Evolutionary conservation across 257 asterid species (phyloP).

Genomic region (Primulina huaijiensis): DNA sequence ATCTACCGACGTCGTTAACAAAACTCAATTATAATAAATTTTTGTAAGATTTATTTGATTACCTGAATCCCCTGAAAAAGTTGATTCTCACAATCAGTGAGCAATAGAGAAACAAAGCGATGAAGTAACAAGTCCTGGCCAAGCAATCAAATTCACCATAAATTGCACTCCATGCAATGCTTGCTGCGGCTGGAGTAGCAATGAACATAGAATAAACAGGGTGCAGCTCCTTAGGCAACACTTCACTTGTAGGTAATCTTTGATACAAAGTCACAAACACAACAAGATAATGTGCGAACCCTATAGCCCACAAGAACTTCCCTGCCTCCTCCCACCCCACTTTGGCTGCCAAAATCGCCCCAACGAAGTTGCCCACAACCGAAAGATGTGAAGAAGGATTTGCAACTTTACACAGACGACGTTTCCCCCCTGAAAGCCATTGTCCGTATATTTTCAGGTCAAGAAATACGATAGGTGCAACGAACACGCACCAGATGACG

Average conservation of each 20-base stretch:
- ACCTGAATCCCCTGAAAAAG: conserved; percentile 92
- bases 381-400: conserved; percentile 88
- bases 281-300: conserved; percentile 86
- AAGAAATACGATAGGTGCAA: conserved; percentile 64
- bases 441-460: conserved; percentile 88
- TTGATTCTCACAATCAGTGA: conserved; percentile 80
- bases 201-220: conserved; percentile 94
- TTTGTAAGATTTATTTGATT: conserved; percentile 1
- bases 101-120: conserved; percentile 69
- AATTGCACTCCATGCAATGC: conserved; percentile 90
- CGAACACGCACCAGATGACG: conserved; percentile 59
- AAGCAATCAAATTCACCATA: conserved; percentile 81
- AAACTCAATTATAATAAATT: neutral
- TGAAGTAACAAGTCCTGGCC: conserved; percentile 82
- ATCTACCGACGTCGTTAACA: neutral
- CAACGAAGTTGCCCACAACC: conserved; percentile 87
- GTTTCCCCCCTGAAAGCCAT: conserved; percentile 90
- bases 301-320: conserved; percentile 82
- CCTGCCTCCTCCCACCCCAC: conserved; percentile 88
- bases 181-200: conserved; percentile 92
- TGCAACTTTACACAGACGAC: conserved; percentile 74
- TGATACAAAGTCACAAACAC: conserved; percentile 91
- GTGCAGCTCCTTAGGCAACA: conserved; percentile 82
- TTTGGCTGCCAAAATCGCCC: conserved; percentile 78
- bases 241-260: conserved; percentile 84